phyloP scores from a whole-genome alignment of 225 moss, liverwort and hornwort genomes.

The Straminergon stramineum region DNA sequence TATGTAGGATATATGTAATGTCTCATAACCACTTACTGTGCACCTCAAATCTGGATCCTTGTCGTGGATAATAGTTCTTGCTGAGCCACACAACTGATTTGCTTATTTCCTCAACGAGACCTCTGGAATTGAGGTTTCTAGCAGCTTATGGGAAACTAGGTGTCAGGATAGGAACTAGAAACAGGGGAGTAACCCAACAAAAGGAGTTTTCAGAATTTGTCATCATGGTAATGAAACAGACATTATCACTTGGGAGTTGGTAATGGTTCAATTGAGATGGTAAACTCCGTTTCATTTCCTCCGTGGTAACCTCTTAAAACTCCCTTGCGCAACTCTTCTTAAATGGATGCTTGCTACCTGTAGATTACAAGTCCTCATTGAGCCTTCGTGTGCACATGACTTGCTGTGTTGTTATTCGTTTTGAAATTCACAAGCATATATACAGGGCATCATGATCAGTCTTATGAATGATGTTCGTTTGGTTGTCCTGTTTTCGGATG shows the following conservation, averaged over 20 bases:
- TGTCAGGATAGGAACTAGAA: background rate
- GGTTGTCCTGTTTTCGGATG: background rate
- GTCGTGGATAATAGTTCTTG: background rate
- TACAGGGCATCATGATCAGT: background rate
- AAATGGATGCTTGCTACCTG: background rate
- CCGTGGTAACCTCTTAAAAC: background rate
- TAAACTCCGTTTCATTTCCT: background rate
- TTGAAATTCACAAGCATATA: background rate
- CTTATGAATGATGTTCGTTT: background rate
- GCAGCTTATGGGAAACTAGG: no score
- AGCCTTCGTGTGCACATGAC: no score
- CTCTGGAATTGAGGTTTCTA: background rate
- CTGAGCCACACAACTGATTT: background rate
- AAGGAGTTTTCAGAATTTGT: background rate
- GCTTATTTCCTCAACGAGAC: background rate
- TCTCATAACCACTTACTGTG: background rate
- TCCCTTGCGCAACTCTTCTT: background rate
- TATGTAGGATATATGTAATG: no score
- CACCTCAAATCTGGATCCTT: background rate
- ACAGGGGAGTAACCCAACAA: background rate
- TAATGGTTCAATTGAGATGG: background rate
- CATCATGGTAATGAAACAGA: background rate
- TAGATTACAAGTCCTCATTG: background rate
- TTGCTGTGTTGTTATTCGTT: background rate
- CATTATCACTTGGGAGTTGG: background rate